These are phyloP conservation scores for Lactarius akahatsu DNA, from an alignment of 768 basidiomycete species.

Conservation along the genomic window DNA sequence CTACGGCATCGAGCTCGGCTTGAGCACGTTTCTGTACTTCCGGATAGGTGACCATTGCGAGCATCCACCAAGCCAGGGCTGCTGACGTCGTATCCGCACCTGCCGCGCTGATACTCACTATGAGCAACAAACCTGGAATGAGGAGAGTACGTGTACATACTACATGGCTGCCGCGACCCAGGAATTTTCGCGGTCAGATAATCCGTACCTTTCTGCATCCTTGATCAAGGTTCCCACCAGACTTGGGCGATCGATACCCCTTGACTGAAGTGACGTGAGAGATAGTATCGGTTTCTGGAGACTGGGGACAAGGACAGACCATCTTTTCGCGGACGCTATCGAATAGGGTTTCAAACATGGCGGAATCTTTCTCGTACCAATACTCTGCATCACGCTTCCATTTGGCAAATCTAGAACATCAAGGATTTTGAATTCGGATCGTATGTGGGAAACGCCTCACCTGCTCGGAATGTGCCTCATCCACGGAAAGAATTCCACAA, in stretches of 20 bases:
- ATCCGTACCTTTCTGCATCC: not conserved
- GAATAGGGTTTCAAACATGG: constrained; percentile 14
- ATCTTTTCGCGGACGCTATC: constrained; percentile 7
- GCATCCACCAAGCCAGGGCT: constrained; percentile 12
- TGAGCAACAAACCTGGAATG: not conserved
- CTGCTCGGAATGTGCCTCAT: constrained; percentile 18
- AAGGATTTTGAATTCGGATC: no score
- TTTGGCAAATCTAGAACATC: constrained; percentile 1
- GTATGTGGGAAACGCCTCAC: not conserved
- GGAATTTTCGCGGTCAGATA: constrained; percentile 9
- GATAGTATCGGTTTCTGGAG: no score
- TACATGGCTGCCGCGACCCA: constrained; percentile 6
- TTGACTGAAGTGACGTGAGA: not conserved
- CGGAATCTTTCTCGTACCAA: constrained; percentile 8
- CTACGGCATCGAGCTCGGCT: constrained; percentile 19
- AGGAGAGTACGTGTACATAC: not conserved
- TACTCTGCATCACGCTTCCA: constrained; percentile 23
- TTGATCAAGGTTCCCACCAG: not conserved
- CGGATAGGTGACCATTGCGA: constrained; percentile 17
- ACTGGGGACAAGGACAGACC: not conserved
- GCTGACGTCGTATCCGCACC: constrained; percentile 6
- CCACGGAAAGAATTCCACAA: constrained; percentile 23
- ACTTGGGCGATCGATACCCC: constrained; percentile 3
- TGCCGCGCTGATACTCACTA: not conserved
- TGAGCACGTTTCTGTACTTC: constrained; percentile 11